These are phyloP conservation scores for Saccharomyces hybrid DNA, from an alignment of 1,139 yeast species.

Conservation along the genomic window DNA sequence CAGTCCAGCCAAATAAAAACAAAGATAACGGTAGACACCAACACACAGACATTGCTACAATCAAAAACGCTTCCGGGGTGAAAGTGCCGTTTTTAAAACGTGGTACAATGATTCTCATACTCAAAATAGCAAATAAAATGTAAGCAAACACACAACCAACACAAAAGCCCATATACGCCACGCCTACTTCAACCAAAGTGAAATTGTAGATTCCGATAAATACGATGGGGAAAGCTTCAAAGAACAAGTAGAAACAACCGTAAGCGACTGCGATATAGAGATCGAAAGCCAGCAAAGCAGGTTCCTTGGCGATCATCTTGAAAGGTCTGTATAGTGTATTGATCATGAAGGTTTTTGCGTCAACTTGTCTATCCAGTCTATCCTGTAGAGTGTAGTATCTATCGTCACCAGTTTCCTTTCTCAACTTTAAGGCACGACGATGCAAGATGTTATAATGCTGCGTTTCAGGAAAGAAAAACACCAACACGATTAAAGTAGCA, in stretches of 20 bases:
- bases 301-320: slow-evolving; percentile 34
- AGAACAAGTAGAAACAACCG: too few species aligned
- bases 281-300: slow-evolving; percentile 18
- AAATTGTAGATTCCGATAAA: slow-evolving; percentile 41
- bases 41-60: slow-evolving; percentile 13
- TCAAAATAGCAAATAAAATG: slow-evolving; percentile 11
- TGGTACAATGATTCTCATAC: slow-evolving; percentile 9
- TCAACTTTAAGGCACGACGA: slow-evolving; percentile 42
- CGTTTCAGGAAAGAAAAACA: slow-evolving; percentile 46
- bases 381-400: slow-evolving; percentile 34
- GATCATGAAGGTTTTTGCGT: slow-evolving; percentile 29
- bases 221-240: slow-evolving; percentile 44
- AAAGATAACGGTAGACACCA: slow-evolving; percentile 16
- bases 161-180: slow-evolving; percentile 20
- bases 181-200: slow-evolving; percentile 28
- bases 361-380: slow-evolving; percentile 29
- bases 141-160: slow-evolving; percentile 20
- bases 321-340: slow-evolving; percentile 47
- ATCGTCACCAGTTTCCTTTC: slow-evolving; percentile 41
- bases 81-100: slow-evolving; percentile 11
- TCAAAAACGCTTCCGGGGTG: slow-evolving; percentile 15
- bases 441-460: slow-evolving; percentile 40
- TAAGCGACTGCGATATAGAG: slow-evolving; percentile 39
- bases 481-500: slow-evolving; percentile 19
- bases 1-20: slow-evolving; percentile 39